Base-by-base conservation (phyloP, 2,329 filamentous ascomycete genomes). In the Alternaria sp. region DNA sequence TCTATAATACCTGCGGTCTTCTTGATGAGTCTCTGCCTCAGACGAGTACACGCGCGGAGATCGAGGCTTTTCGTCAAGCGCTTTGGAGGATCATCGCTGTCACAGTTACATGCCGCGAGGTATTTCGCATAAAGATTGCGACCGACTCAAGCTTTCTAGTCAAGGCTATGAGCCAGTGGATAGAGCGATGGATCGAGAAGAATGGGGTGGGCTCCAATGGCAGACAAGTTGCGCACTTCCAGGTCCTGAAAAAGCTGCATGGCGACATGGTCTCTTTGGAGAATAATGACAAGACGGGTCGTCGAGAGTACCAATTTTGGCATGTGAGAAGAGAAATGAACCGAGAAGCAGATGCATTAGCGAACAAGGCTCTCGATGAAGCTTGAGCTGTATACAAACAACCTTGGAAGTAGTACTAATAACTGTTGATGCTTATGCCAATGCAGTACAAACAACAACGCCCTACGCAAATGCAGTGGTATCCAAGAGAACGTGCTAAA, bases 91-190 rank as follows among this genome's bases (percentile, higher is more conserved):
- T 25, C 25, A 25, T 25, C 25, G 23, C 23, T 23, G 23, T 23
- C 23, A 23, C 23, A 23, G 23, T 23, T 23, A 23, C 23, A 23
- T 23, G 23, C 23, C 23, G 23, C 23, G 23, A 23, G 23, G 23
- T 23, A 12, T 20, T 18, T 1, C n/a, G 37, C 3, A 64, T 68
- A 53, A 66, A 65, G 18, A 63, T 74, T 23, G 61, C 69, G 9
- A 70, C 78, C 0, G 78, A 80, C 43, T 81, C 80, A 0, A 68
- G 66, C n/a, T 80, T 77, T 28, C 15, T 82, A 6, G 75, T 79
- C 1, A 68, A 78, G 23, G 71, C 75, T 5, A 67, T 79, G 61
- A 74, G 76, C 2, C 64, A 73, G 7, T 78, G 71, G 68, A 68
- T 81, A 6, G 57, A 67, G 3, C 69, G 72, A 21, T 81, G 79